Percentiles rank a stretch among this genome's conserved stretches.
phyloP scores from a whole-genome alignment of 441 rosid genomes.

The Croton setiger region DNA sequence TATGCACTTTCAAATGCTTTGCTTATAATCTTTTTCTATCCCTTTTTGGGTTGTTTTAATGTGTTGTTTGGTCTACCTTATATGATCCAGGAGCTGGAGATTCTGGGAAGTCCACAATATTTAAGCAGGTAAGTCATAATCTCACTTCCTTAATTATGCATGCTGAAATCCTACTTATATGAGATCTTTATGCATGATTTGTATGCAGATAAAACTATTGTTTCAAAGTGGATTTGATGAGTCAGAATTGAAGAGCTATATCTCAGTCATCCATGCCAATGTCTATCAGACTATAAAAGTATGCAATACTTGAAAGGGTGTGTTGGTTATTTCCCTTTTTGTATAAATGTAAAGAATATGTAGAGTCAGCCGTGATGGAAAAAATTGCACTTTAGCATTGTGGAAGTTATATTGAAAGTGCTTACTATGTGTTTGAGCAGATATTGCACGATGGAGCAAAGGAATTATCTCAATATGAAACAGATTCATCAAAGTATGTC shows the following conservation, averaged over 20 bases:
- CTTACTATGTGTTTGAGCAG: constrained; percentile 43
- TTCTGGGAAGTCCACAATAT: constrained; percentile 97
- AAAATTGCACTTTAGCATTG: not conserved
- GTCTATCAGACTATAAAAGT: constrained; percentile 98
- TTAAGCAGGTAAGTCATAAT: constrained; percentile 74
- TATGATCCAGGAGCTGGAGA: constrained; percentile 83
- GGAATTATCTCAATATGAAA: constrained; percentile 82
- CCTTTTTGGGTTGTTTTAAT: not conserved
- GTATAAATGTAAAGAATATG: constrained; percentile 26
- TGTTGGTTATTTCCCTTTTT: constrained; percentile 64
- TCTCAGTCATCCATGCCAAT: constrained; percentile 94
- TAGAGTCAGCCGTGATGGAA: constrained; percentile 27
- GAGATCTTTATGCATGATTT: constrained; percentile 12
- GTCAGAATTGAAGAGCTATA: constrained; percentile 78
- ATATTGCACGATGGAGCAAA: constrained; percentile 87
- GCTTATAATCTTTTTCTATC: not conserved
- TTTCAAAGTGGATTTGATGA: constrained; percentile 98
- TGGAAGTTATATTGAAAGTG: constrained; percentile 17
- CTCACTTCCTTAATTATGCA: not conserved
- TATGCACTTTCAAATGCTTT: not conserved
- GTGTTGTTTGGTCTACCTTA: constrained; percentile 9
- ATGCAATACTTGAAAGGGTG: constrained; percentile 74
- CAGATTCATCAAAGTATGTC: constrained; percentile 57
- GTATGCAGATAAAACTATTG: constrained; percentile 78
- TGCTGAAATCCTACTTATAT: constrained; percentile 8